These are phyloP conservation scores for Salix purpurea DNA, from an alignment of 345 rosid genomes.

Conservation along the genomic window DNA sequence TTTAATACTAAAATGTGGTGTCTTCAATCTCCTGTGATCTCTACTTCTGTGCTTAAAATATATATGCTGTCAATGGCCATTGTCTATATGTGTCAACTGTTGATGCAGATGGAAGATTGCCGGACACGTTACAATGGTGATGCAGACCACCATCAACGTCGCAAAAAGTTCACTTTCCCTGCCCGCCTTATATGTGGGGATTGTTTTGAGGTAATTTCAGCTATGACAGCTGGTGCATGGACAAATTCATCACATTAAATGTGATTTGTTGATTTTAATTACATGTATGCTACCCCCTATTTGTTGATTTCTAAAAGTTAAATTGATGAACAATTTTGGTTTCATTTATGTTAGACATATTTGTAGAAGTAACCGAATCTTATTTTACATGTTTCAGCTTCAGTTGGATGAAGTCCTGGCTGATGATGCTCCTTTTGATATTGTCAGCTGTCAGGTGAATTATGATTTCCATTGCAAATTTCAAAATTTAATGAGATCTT, in stretches of 20 bases:
- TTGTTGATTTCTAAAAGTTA: not conserved
- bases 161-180: conserved; percentile 86
- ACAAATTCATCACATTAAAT: not conserved
- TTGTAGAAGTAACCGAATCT: not conserved
- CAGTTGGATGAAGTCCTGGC: conserved; percentile 76
- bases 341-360: not conserved
- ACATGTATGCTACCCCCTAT: not conserved
- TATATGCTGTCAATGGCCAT: not conserved
- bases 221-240: not conserved
- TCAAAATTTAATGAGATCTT: not conserved
- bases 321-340: not conserved
- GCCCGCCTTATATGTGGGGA: conserved; percentile 91
- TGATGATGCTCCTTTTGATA: conserved; percentile 93
- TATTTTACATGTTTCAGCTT: conserved; percentile 44
- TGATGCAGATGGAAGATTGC: conserved; percentile 87
- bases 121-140: conserved; percentile 95
- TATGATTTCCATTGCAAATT: not conserved
- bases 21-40: not conserved
- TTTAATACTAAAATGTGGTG: not conserved
- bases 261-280: not conserved
- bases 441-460: conserved; percentile 95
- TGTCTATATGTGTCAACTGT: not conserved
- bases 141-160: conserved; percentile 90
- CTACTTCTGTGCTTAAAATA: not conserved
- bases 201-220: conserved; percentile 76